phyloP scores from a whole-genome alignment of 2,329 filamentous ascomycete species.

The Aspergillus candidus region DNA sequence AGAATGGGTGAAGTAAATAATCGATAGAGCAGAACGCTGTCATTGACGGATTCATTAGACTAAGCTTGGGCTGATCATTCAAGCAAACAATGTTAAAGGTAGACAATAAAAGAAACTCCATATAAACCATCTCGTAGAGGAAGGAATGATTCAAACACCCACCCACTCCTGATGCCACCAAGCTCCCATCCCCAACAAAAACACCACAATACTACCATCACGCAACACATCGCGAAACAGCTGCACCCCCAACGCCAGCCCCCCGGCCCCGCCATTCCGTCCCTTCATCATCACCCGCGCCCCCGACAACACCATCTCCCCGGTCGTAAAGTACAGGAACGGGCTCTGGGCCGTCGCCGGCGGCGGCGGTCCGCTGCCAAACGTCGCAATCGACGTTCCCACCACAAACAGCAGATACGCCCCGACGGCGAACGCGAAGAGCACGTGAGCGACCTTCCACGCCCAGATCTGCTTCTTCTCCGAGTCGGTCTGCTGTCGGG shows the following conservation, averaged over 20 bases:
- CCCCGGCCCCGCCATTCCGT: constrained; percentile 21
- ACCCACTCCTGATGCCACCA: constrained; percentile 36
- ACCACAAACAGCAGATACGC: constrained; percentile 45
- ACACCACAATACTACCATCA: constrained; percentile 42
- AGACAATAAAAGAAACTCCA: too few relatives aligned
- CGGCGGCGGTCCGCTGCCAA: constrained; percentile 37
- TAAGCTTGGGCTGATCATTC: not conserved
- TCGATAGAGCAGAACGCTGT: too few relatives aligned
- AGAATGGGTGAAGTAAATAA: too few relatives aligned
- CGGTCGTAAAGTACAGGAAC: constrained; percentile 43
- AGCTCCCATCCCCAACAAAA: constrained; percentile 39
- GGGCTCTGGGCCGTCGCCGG: constrained; percentile 42
- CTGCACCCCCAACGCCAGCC: constrained; percentile 31
- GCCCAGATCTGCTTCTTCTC: constrained; percentile 33
- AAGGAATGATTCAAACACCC: not conserved
- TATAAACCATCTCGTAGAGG: too few relatives aligned
- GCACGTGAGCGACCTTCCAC: constrained; percentile 54
- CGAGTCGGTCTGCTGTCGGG: constrained; percentile 32
- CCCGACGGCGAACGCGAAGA: constrained; percentile 53
- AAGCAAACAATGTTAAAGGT: not conserved
- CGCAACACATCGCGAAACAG: constrained; percentile 34
- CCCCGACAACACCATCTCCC: constrained; percentile 39
- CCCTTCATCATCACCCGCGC: constrained; percentile 28
- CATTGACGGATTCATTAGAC: not conserved
- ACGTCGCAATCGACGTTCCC: constrained; percentile 31